Base-by-base conservation (phyloP, 441 rosid species). In the Mallotus japonicus region DNA sequence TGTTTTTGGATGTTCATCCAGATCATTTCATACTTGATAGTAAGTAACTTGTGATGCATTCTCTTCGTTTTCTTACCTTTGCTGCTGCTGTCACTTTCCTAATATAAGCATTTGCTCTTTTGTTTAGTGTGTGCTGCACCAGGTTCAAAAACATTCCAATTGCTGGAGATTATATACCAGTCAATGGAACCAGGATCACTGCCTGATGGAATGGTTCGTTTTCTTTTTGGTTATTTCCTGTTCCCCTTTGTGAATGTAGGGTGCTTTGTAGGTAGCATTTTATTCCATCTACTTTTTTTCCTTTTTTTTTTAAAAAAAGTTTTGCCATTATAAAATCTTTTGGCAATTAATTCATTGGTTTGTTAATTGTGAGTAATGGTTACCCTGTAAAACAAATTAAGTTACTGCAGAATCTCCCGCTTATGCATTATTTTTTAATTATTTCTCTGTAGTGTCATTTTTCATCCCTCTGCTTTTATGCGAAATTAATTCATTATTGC, bases 91-190 rank as follows among this genome's bases (percentile, higher is more conserved):
- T 22, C 16, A 8, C 34, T 54, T 61, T 69, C 22, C 66, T 64
- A 34, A 12, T 47, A 17, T 16, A 15, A 49, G 15, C 50, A 46
- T 70, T 22, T 24, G 51, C 44, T 55, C 22, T 76, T 73, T 42
- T 67, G 44, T 76, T 80, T 81, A 95, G 99, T 93, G 97, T 95
- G 97, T 79, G 98, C 98, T 71, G 99, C 97, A 59, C 99, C 98
- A 20, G 98, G 99, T 71, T 93, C 98, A 75, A 95, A 95, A 83
- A 93, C 98, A 63, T 95, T 93, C 76, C 99, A 95, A 76, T 81
- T 95, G 85, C 97, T 95, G 75, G 97, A 93, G 86, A 88, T 93
- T 65, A 85, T 93, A 61, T 88, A 93, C 78, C 89, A 86, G 68
- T 87, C 94, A 61, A 76, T 85, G 72, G 84, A 82, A 82, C 82